A percentile compares a stretch with the other conserved stretches of the same genome.
Evolutionary conservation across 352 stramenopile species (phyloP).

Genomic region (Pythium coloratum): DNA sequence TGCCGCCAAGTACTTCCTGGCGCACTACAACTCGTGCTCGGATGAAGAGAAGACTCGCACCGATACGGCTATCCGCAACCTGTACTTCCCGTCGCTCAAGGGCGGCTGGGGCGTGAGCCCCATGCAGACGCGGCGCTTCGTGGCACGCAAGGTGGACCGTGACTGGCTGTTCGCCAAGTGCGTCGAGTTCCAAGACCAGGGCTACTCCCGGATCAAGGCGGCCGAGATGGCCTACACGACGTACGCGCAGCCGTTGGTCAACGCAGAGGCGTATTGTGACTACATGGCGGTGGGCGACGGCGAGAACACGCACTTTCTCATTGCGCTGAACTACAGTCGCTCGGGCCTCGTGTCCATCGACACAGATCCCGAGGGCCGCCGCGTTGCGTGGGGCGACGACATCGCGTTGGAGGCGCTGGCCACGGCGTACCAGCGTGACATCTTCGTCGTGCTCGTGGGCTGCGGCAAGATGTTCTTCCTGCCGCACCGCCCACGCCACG

Average conservation of each 20-base stretch:
- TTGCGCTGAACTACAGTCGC: slow-evolving; percentile 80
- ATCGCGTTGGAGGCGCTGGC: slow-evolving; percentile 83
- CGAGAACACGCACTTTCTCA: slow-evolving; percentile 76
- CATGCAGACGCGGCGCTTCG: slow-evolving; percentile 79
- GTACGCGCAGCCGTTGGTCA: slow-evolving; percentile 65
- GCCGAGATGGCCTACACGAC: slow-evolving; percentile 80
- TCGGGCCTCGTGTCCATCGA: slow-evolving; percentile 80
- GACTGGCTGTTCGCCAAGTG: slow-evolving; percentile 79
- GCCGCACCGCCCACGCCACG: slow-evolving; percentile 63
- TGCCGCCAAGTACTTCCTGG: slow-evolving; percentile 75
- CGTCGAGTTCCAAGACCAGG: slow-evolving; percentile 72
- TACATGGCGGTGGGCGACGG: slow-evolving; percentile 84
- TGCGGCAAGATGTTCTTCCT: slow-evolving; percentile 90
- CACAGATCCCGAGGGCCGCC: slow-evolving; percentile 70
- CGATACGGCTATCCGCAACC: slow-evolving; percentile 80
- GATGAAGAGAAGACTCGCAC: slow-evolving; percentile 72
- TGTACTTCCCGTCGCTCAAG: slow-evolving; percentile 83
- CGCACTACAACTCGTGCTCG: slow-evolving; percentile 62
- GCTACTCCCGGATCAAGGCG: slow-evolving; percentile 74
- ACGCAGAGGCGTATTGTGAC: slow-evolving; percentile 80
- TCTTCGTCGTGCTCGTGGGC: slow-evolving; percentile 87
- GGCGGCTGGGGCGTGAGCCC: slow-evolving; percentile 84
- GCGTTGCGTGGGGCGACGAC: slow-evolving; percentile 87
- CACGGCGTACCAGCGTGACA: slow-evolving; percentile 85
- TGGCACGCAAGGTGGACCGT: slow-evolving; percentile 63